A percentile compares a stretch with the other conserved stretches of the same genome.
These are phyloP conservation scores for Turnera subulata DNA, from an alignment of 345 rosid species.

Conservation along the genomic window DNA sequence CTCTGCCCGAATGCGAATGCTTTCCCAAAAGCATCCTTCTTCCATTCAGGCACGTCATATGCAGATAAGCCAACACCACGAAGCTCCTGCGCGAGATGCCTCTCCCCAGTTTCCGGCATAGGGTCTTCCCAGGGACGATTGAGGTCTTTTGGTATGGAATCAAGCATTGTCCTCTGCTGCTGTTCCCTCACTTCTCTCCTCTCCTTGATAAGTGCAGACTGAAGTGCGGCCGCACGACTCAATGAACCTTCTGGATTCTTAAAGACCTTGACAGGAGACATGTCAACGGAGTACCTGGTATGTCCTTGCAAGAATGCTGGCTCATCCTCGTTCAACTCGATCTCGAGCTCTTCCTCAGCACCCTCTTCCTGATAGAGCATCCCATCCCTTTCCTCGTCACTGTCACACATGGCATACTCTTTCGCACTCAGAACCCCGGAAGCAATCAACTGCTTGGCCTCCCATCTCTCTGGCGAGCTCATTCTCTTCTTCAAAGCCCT, in stretches of 20 bases:
- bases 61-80: slow-evolving; percentile 90
- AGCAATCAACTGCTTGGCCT: slow-evolving; percentile 84
- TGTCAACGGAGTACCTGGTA: slow-evolving; percentile 60
- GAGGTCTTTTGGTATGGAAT: slow-evolving; percentile 91
- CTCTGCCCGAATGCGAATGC: slow-evolving; percentile 74
- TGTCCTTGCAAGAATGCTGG: slow-evolving; percentile 84
- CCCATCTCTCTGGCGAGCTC: slow-evolving; percentile 90
- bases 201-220: slow-evolving; percentile 86
- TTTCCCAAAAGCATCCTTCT: slow-evolving; percentile 84
- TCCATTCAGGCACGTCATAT: slow-evolving; percentile 90
- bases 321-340: slow-evolving; percentile 85
- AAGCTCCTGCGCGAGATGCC: slow-evolving; percentile 91
- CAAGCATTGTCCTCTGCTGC: slow-evolving; percentile 88
- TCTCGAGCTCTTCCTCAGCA: slow-evolving; percentile 89
- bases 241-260: slow-evolving; percentile 93
- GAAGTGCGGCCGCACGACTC: slow-evolving; percentile 91
- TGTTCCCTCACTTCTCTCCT: slow-evolving; percentile 77
- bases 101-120: slow-evolving; percentile 87
- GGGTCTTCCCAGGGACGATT: slow-evolving; percentile 99
- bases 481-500: slow-evolving; percentile 79
- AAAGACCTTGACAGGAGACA: slow-evolving; percentile 88
- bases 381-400: slow-evolving; percentile 84
- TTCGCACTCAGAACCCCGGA: slow-evolving; percentile 61
- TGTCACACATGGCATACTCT: slow-evolving; percentile 75
- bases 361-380: slow-evolving; percentile 76